Evolutionary conservation across 2,329 filamentous ascomycete genomes (phyloP), one percentile per base, ranked within the genome.

Genomic region (Rhynchosporium agropyri): DNA sequence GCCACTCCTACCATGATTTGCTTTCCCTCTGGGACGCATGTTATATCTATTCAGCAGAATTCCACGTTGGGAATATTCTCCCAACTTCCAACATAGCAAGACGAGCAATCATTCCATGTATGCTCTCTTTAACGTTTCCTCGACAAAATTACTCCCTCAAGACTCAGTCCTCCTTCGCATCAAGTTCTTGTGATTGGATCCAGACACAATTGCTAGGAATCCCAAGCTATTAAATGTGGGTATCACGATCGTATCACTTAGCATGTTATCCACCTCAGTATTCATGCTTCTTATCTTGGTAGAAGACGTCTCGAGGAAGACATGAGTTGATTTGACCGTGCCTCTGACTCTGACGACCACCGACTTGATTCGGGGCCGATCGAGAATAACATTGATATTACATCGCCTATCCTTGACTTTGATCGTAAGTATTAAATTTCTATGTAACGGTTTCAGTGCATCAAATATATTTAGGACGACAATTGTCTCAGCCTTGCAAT

Each of bases 321-420:
- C n/a, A 3, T 54, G 50, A 6, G 50, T 54, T 40, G 31, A 54
- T 20, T 54, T 33, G 4, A 54, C 50, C 9, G 8, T 54, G n/a
- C 50, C 29, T 33, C 3, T n/a, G 3, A 54, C n/a, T 13, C 8
- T 42, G 13, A 28, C 31, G 3, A 54, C 50, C 33, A 40, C 33
- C 50, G 36, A 54, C 50, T 33, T 40, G n/a, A 28, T 54, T 36
- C 40, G 50, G 50, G 33, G 50, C 33, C 50, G 49, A 20, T 31
- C 49, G 49, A 38, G 15, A 53, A 15, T 12, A n/a, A 38, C 29
- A 33, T 38, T 38, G 49, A 53, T 12, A 8, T 53, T 8, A 38
- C 31, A 4, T 53, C 49, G 20, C 49, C 38, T 7, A 40, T 26
- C 9, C 38, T 53, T 26, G 49, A 53, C 31, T 53, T 53, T 31